Evolutionary conservation across 768 basidiomycete species (phyloP), one percentile per base, ranked within the genome.

Genomic region (Podaxis sp.): DNA sequence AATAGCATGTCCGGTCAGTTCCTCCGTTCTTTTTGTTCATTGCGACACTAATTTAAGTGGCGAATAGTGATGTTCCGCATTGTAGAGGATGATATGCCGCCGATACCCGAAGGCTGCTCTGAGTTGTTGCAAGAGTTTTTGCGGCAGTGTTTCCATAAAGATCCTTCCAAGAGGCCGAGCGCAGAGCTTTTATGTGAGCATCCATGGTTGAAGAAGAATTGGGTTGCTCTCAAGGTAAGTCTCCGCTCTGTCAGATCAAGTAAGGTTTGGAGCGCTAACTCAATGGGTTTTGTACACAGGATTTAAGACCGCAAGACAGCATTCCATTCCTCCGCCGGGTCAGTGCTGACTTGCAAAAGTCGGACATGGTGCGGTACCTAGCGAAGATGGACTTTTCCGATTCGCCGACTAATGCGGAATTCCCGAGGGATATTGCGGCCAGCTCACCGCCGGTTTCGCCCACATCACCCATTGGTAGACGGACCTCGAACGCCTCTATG

Each of bases 241-340:
- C 15, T 59, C 37, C n/a, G 15, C 25, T 29, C 3, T 47, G 13
- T 2, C 19, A 46, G 19, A 41, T 40, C 8, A 46, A n/a, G 43
- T 19, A 49, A 33, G n/a, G 24, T 38, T 22, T 24, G 17, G 47
- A 43, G 33, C n/a, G 2, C 17, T 43, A 57, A 58, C 57, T 27
- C 64, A 46, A 64, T 59, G 22, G 17, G 53, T 37, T 54, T 29
- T 47, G 37, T 40, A 56, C 61, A 17, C 64, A 90, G 88, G 89
- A 94, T 67, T 77, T 96, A 33, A 90, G 93, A 24, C 91, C 91
- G 53, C 91, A 97, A 70, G 96, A 98, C 70, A 95, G 93, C 70
- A 92, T 98, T 38, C 96, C 96, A 9, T 97, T 97, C 81, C 80
- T 97, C 12, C 89, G 94, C 33, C 89, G 96, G 3, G 89, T 97